Evolutionary conservation across 495 filamentous ascomycete genomes (phyloP).

Genomic region (Poronia punctata): DNA sequence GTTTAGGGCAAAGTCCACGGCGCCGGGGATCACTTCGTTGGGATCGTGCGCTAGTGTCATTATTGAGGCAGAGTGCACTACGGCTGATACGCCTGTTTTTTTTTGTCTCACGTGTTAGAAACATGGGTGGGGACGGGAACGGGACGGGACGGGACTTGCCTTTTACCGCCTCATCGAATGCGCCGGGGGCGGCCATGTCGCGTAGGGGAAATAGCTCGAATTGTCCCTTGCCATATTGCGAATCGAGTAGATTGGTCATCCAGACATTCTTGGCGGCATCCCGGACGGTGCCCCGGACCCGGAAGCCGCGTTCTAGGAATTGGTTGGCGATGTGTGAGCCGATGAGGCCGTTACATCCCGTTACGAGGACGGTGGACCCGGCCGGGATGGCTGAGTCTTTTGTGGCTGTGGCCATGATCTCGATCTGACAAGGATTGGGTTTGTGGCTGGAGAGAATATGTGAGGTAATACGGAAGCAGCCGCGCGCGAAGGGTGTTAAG

Average conservation of each 20-base stretch:
- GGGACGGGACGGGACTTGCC: too few species aligned
- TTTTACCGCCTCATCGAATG: slow-evolving; percentile 15
- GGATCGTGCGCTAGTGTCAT: not conserved
- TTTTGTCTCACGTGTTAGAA: too few species aligned
- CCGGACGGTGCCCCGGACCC: slow-evolving; percentile 21
- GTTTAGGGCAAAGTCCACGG: not conserved
- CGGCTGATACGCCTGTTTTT: not conserved
- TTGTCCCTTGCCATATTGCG: slow-evolving; percentile 15
- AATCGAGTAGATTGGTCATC: slow-evolving; percentile 14
- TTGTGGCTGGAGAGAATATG: too few species aligned
- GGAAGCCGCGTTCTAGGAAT: slow-evolving; percentile 17
- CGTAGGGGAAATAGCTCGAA: slow-evolving; percentile 21
- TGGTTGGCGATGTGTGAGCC: slow-evolving; percentile 18
- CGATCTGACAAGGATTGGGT: too few species aligned
- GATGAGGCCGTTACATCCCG: slow-evolving; percentile 27
- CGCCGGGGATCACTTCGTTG: not conserved
- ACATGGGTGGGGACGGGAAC: too few species aligned
- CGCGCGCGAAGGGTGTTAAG: too few species aligned
- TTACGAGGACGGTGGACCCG: slow-evolving; percentile 19
- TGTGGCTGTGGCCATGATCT: too few species aligned
- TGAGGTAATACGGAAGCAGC: too few species aligned
- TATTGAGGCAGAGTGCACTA: not conserved
- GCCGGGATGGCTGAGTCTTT: slow-evolving; percentile 10
- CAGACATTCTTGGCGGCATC: slow-evolving; percentile 9
- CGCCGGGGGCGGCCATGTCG: slow-evolving; percentile 18